Conservation (phyloP, 768 basidiomycete genomes). For the Tylopilus balloui region DNA sequence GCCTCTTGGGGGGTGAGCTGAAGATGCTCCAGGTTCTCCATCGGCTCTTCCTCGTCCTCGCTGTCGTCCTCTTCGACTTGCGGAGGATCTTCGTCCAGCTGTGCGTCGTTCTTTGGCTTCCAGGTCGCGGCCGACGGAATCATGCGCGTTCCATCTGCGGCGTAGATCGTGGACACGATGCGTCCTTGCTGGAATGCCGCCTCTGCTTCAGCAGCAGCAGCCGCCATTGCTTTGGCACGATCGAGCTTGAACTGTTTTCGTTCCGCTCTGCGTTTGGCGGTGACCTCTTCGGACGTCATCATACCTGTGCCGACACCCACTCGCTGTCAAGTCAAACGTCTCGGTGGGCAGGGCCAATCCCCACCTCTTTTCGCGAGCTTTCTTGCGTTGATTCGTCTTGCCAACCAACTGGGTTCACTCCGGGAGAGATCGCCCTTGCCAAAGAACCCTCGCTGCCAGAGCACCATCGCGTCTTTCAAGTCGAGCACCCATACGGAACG, state of each 20-base stretch:
- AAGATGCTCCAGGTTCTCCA: constrained; percentile 81
- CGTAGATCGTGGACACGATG: constrained; percentile 55
- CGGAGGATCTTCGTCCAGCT: constrained; percentile 11
- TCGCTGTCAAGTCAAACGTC: not conserved
- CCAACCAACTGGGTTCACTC: constrained; percentile 93
- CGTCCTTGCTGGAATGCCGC: constrained; percentile 69
- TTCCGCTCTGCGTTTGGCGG: constrained; percentile 80
- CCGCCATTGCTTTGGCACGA: constrained; percentile 83
- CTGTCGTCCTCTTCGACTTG: constrained; percentile 28
- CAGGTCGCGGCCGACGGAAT: constrained; percentile 82
- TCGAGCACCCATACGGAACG: constrained; percentile 85
- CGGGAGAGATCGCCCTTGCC: constrained; percentile 94
- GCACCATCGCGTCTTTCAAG: constrained; percentile 53
- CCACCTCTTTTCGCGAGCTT: constrained; percentile 56
- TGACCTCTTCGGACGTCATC: constrained; percentile 87
- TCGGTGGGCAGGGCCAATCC: not conserved
- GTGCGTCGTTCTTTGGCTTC: constrained; percentile 45
- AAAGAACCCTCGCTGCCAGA: constrained; percentile 94
- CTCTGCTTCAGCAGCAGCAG: constrained; percentile 76
- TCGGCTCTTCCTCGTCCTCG: constrained; percentile 43
- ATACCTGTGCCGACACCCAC: not conserved
- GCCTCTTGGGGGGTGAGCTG: constrained; percentile 88
- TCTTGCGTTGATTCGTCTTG: constrained; percentile 64
- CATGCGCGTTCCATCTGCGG: constrained; percentile 39
- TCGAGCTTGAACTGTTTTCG: constrained; percentile 92